These are phyloP conservation scores for Stephania yunnanensis DNA, from an alignment of 164 flowering plant species.

Conservation along the genomic window DNA sequence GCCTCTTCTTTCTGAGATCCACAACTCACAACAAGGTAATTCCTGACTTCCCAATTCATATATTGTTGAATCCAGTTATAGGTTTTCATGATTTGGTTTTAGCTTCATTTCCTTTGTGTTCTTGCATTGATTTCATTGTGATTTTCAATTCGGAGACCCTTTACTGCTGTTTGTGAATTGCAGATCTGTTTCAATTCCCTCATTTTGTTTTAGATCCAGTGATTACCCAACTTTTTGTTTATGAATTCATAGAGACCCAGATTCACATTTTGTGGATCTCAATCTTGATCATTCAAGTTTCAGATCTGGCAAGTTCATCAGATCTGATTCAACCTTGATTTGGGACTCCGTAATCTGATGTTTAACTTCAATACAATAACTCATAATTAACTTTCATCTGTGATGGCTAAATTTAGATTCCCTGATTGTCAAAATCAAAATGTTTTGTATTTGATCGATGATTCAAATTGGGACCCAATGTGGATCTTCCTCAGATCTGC, in stretches of 20 bases:
- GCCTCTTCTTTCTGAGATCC: background rate
- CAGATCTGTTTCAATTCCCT: constrained; percentile 1
- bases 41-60: too few relatives aligned
- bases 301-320: background rate
- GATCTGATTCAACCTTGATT: background rate
- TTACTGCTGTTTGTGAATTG: background rate
- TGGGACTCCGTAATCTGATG: background rate
- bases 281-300: background rate
- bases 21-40: background rate
- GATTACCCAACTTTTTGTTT: too few relatives aligned
- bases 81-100: background rate
- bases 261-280: background rate
- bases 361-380: background rate
- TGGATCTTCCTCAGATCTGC: background rate
- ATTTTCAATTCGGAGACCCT: background rate
- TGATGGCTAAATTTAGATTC: background rate
- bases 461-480: background rate
- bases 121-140: background rate
- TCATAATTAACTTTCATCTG: too few relatives aligned
- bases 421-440: too few relatives aligned
- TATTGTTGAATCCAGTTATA: background rate
- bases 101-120: background rate
- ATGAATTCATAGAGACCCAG: background rate
- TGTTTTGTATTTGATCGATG: background rate
- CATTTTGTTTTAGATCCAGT: background rate